These are phyloP conservation scores for Grigorovia transvaalensis DNA, from an alignment of 805 yeast genomes.

Conservation along the genomic window DNA sequence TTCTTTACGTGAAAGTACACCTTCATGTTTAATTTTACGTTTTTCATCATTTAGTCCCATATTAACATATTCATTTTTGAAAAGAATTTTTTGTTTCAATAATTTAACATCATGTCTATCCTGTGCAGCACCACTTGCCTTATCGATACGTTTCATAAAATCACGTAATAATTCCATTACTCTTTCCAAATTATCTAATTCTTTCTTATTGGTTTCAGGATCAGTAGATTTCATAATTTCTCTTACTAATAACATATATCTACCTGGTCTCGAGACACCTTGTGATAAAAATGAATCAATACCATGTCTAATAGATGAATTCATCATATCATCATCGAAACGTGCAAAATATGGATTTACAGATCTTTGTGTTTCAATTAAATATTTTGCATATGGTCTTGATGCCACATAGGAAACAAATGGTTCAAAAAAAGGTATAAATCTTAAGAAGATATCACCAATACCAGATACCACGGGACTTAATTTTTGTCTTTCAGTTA, in stretches of 20 bases:
- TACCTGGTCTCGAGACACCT: conserved; percentile 91
- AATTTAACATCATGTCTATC: conserved; percentile 85
- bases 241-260: conserved; percentile 76
- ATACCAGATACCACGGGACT: conserved; percentile 75
- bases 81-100: conserved; percentile 72
- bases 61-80: conserved; percentile 77
- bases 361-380: conserved; percentile 86
- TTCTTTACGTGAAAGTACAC: conserved; percentile 28
- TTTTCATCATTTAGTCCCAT: conserved; percentile 75
- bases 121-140: conserved; percentile 87
- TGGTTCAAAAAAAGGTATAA: conserved; percentile 80
- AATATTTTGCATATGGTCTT: conserved; percentile 89
- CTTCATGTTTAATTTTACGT: conserved; percentile 48
- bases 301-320: conserved; percentile 46
- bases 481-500: conserved; percentile 76
- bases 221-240: conserved; percentile 83
- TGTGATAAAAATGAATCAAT: conserved; percentile 87
- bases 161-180: conserved; percentile 69
- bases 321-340: conserved; percentile 83
- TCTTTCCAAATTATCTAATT: conserved; percentile 42
- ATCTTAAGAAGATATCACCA: conserved; percentile 81
- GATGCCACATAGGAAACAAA: conserved; percentile 90
- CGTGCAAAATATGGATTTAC: conserved; percentile 86
- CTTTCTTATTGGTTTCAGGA: conserved; percentile 50
- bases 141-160: conserved; percentile 60